Percentiles rank a stretch among this genome's conserved stretches.
Conservation (phyloP, 495 filamentous ascomycete species). For the Penicillium goetzii region DNA sequence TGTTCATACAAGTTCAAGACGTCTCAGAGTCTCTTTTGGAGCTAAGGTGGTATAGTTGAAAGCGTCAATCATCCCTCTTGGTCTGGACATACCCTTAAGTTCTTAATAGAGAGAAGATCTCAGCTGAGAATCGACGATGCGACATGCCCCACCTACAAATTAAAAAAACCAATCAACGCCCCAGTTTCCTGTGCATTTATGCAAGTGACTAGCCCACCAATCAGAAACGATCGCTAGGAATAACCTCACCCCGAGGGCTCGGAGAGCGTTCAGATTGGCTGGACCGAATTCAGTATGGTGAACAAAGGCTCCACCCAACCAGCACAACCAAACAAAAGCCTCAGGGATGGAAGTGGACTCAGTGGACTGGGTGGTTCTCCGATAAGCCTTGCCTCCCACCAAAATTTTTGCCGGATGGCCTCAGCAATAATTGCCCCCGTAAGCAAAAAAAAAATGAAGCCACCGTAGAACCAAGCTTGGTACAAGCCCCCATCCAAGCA, state of each 20-base stretch:
- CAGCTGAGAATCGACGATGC: no score
- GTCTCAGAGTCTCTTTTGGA: no score
- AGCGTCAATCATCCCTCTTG: no score
- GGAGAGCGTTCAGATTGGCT: conserved; percentile 21
- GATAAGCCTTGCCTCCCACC: neutral
- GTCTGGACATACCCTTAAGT: no score
- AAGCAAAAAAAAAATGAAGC: conserved; percentile 10
- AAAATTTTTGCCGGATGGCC: conserved; percentile 20
- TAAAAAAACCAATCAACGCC: neutral
- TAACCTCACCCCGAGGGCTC: conserved; percentile 28
- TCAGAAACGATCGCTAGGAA: conserved; percentile 29
- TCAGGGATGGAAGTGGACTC: neutral
- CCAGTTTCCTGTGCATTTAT: neutral
- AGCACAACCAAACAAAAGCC: conserved; percentile 17
- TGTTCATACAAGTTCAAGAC: no score
- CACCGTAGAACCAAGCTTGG: conserved; percentile 2
- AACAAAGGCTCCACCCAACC: conserved; percentile 23
- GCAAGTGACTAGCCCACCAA: conserved; percentile 10
- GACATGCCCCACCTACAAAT: neutral
- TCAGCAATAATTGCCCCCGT: neutral
- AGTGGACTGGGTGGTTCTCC: neutral
- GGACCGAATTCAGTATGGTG: conserved; percentile 12
- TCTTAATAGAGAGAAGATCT: no score
- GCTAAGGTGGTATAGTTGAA: no score
- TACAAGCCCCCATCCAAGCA: conserved; percentile 6